Conservation (phyloP, 306 rosid species). For the Cucurbita pepo region DNA sequence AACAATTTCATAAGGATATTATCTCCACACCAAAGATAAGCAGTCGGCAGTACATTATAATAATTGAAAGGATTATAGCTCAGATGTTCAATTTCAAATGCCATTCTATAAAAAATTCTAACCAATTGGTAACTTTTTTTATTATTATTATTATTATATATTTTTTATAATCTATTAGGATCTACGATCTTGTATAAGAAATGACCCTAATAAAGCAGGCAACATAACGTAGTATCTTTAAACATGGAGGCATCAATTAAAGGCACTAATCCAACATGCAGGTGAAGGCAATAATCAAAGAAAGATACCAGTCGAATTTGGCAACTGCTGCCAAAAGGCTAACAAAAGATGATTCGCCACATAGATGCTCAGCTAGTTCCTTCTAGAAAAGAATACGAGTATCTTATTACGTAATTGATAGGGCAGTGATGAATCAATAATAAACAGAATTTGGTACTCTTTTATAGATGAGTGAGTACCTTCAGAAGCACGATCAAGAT, state of each 20-base stretch:
- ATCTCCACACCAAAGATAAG: not conserved
- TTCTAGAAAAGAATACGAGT: constrained; percentile 28
- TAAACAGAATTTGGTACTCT: not conserved
- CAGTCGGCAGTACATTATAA: not conserved
- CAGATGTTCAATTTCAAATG: not conserved
- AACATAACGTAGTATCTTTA: not conserved
- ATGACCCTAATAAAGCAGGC: not conserved
- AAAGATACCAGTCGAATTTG: constrained; percentile 61
- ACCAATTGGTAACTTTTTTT: not conserved
- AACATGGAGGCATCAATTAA: not conserved
- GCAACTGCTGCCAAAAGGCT: constrained; percentile 57
- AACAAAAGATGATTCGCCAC: constrained; percentile 35
- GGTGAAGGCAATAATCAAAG: not conserved
- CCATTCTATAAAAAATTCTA: not conserved
- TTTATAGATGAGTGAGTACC: constrained; percentile 23
- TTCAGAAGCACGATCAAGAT: constrained; percentile 61
- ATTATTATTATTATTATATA: too few relatives aligned
- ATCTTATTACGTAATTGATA: constrained; percentile 4
- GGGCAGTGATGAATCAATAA: not conserved
- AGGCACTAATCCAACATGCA: not conserved
- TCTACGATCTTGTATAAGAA: not conserved
- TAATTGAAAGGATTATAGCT: not conserved
- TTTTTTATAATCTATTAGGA: not conserved
- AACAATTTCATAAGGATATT: not conserved
- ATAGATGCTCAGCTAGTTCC: constrained; percentile 26